Percentiles rank a stretch among this genome's conserved stretches.
Conservation (phyloP, 2,329 filamentous ascomycete genomes). For the Pezicula rhizophila region DNA sequence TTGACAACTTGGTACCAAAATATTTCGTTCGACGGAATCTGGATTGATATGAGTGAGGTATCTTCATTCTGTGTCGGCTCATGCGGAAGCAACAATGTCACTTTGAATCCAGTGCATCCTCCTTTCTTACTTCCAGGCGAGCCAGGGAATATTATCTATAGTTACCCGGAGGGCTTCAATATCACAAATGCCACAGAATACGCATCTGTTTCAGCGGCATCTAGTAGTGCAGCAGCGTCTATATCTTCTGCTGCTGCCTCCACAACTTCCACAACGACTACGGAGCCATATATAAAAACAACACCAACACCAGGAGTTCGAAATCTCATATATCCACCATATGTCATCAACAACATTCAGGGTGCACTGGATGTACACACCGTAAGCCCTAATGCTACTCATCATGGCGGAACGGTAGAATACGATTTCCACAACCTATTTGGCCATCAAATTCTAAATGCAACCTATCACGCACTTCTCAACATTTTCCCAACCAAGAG, state of each 20-base stretch:
- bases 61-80: constrained; percentile 64
- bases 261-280: constrained; percentile 25
- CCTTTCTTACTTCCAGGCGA: constrained; percentile 61
- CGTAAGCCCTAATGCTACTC: constrained; percentile 70
- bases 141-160: constrained; percentile 49
- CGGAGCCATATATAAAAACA: constrained; percentile 46
- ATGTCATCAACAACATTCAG: constrained; percentile 67
- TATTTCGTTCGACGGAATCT: constrained; percentile 45
- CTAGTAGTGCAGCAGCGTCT: constrained; percentile 39
- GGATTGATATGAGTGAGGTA: constrained; percentile 56
- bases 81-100: constrained; percentile 60
- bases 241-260: constrained; percentile 29
- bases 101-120: constrained; percentile 63
- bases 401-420: constrained; percentile 64
- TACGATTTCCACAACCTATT: constrained; percentile 83
- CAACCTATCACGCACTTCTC: constrained; percentile 50
- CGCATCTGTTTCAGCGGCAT: constrained; percentile 48
- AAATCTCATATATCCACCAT: constrained; percentile 68
- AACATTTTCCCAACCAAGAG: constrained; percentile 50
- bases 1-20: constrained; percentile 50
- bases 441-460: constrained; percentile 68
- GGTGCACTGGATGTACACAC: constrained; percentile 69
- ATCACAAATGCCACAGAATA: constrained; percentile 64
- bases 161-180: constrained; percentile 66
- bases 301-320: constrained; percentile 57